These are phyloP conservation scores for Arthrobotrys conoides DNA, from an alignment of 2,329 filamentous ascomycete species.

Conservation along the genomic window DNA sequence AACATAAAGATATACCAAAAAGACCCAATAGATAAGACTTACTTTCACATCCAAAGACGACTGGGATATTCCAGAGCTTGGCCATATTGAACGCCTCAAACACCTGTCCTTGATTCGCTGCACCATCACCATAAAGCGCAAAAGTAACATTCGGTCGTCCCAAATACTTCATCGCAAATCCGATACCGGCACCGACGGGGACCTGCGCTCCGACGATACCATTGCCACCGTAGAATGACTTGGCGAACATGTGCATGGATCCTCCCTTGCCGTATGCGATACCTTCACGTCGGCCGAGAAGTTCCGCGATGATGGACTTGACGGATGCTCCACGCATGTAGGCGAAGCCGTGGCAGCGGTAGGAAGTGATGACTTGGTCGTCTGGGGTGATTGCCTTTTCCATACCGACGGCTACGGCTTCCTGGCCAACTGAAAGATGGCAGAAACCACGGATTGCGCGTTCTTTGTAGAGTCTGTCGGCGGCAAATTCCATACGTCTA, in stretches of 20 bases:
- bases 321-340: constrained; percentile 94
- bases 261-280: constrained; percentile 99
- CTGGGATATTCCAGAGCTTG: constrained; percentile 96
- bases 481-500: constrained; percentile 99
- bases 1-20: neutral
- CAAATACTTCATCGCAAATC: constrained; percentile 96
- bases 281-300: constrained; percentile 93
- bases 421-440: constrained; percentile 96
- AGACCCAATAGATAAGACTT: constrained; percentile 66
- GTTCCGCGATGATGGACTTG: constrained; percentile 93
- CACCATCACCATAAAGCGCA: constrained; percentile 96
- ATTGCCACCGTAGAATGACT: constrained; percentile 98
- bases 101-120: constrained; percentile 98
- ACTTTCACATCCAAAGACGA: constrained; percentile 99
- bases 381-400: constrained; percentile 92
- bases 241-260: constrained; percentile 99
- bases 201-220: constrained; percentile 99
- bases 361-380: constrained; percentile 97
- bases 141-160: constrained; percentile 87
- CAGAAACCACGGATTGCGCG: constrained; percentile 99
- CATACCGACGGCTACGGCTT: constrained; percentile 96
- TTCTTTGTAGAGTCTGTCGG: constrained; percentile 99
- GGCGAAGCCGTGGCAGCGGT: constrained; percentile 98
- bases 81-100: constrained; percentile 99
- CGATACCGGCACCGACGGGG: constrained; percentile 94